A percentile compares a stretch with the other conserved stretches of the same genome.
These are phyloP conservation scores for Coelastrella sp. DNA, from an alignment of 139 green algal species.

Conservation along the genomic window DNA sequence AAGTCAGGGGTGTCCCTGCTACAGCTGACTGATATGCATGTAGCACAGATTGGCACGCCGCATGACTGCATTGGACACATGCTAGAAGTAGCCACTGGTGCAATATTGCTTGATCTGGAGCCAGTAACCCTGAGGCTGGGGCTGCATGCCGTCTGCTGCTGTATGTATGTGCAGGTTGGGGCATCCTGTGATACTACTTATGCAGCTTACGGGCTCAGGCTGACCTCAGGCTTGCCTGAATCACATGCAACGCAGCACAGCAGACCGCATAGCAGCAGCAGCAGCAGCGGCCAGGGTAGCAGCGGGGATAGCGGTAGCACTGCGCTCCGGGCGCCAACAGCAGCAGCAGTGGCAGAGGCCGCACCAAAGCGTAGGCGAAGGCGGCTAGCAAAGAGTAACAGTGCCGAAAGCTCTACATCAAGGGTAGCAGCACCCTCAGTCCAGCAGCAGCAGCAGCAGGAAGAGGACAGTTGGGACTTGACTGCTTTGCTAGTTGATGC, in stretches of 20 bases:
- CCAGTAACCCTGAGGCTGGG: no score
- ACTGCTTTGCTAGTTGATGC: not conserved
- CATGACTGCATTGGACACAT: no score
- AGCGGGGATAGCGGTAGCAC: not conserved
- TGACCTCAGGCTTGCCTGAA: not conserved
- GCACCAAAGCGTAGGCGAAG: not conserved
- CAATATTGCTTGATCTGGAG: no score
- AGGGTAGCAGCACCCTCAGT: no score
- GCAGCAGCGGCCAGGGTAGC: slow-evolving; percentile 14
- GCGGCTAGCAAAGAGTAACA: not conserved
- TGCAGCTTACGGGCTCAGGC: not conserved
- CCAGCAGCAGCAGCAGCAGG: not conserved
- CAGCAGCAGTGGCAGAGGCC: not conserved
- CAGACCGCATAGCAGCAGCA: not conserved
- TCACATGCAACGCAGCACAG: not conserved
- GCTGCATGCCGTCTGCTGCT: no score
- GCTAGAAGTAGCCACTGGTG: no score
- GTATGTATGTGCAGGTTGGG: not conserved
- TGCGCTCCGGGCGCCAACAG: not conserved
- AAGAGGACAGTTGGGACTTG: not conserved
- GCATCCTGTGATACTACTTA: not conserved
- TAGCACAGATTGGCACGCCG: no score
- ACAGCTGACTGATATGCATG: no score
- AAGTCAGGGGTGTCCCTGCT: no score
- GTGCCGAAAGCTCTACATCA: not conserved